A percentile compares a stretch with the other conserved stretches of the same genome.
Conservation (phyloP, 345 rosid genomes). For the Salix dunnii region DNA sequence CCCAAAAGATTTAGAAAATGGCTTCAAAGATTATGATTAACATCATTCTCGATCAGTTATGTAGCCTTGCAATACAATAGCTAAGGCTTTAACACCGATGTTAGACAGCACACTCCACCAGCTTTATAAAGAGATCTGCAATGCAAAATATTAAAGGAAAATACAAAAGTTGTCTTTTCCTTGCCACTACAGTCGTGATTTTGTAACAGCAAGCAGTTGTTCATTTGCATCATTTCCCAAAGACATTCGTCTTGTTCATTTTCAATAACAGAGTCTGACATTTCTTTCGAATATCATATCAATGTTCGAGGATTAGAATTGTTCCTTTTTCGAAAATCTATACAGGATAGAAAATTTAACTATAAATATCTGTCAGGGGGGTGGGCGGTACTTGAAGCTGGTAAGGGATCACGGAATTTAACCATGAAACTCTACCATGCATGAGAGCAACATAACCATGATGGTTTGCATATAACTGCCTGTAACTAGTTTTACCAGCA, state of each 20-base stretch:
- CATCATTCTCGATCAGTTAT: slow-evolving; percentile 6
- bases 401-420: background rate
- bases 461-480: background rate
- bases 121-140: background rate
- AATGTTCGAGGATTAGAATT: background rate
- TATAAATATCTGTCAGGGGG: background rate
- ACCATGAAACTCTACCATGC: background rate
- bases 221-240: background rate
- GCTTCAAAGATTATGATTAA: background rate
- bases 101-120: background rate
- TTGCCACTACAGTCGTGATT: background rate
- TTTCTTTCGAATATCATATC: background rate
- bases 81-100: background rate
- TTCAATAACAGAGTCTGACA: background rate
- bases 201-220: background rate
- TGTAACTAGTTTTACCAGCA: background rate
- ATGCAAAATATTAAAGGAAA: background rate
- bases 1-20: slow-evolving; percentile 7
- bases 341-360: background rate
- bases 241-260: background rate
- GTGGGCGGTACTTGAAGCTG: background rate
- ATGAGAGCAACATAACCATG: background rate
- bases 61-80: background rate
- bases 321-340: background rate
- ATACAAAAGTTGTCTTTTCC: background rate